Percentiles rank a stretch among this genome's conserved stretches.
Evolutionary conservation across 495 filamentous ascomycete species (phyloP).

Genomic region (Penicillium desertorum): DNA sequence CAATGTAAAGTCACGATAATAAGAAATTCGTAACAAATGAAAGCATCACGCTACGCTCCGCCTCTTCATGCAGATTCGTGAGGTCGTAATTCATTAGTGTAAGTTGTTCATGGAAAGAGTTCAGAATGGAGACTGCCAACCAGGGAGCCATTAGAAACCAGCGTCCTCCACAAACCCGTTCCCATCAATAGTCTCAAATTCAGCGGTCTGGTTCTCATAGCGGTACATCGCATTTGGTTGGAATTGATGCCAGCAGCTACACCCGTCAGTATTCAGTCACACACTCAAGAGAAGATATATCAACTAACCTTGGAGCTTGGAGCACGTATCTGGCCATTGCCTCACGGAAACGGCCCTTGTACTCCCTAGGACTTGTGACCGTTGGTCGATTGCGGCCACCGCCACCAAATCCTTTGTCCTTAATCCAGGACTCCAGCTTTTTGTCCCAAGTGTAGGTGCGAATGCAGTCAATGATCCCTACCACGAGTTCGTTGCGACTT

Average conservation of each 20-base stretch:
- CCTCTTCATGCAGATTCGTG: slow-evolving; percentile 4
- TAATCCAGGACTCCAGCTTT: slow-evolving; percentile 98
- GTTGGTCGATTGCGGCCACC: slow-evolving; percentile 88
- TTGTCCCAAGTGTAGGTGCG: slow-evolving; percentile 99
- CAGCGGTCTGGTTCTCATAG: slow-evolving; percentile 36
- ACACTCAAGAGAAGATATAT: background rate
- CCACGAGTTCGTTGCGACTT: slow-evolving; percentile 79
- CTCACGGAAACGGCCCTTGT: slow-evolving; percentile 92
- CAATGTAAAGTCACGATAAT: background rate
- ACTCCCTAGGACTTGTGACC: slow-evolving; percentile 95
- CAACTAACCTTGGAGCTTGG: slow-evolving; percentile 61
- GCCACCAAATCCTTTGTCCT: slow-evolving; percentile 84
- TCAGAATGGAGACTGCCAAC: background rate
- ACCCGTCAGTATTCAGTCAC: slow-evolving; percentile 9
- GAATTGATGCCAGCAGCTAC: slow-evolving; percentile 72
- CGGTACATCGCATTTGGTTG: slow-evolving; percentile 51
- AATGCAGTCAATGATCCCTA: slow-evolving; percentile 98
- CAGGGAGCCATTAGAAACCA: background rate
- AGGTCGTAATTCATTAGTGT: slow-evolving; percentile 20
- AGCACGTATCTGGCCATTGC: slow-evolving; percentile 93
- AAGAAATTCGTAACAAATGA: background rate
- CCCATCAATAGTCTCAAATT: slow-evolving; percentile 31
- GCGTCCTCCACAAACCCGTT: slow-evolving; percentile 1
- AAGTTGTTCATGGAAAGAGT: no score
- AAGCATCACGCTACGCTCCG: background rate